Percentiles rank a stretch among this genome's conserved stretches.
Evolutionary conservation across 1,284 basidiomycete species (phyloP).

Genomic region (Apiotrichum sp.): DNA sequence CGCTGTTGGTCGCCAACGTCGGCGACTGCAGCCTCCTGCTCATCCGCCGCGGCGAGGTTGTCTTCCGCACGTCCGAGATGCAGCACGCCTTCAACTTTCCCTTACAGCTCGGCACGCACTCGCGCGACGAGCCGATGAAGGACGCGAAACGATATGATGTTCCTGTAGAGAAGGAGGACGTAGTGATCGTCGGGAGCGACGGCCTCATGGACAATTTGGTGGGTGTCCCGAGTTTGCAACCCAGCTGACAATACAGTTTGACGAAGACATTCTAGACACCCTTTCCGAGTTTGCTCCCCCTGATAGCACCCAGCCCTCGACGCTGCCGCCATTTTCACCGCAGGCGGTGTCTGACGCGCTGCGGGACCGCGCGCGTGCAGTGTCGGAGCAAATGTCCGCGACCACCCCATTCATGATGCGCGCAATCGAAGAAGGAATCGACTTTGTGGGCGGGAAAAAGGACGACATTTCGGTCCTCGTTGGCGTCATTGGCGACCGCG

Average conservation of each 20-base stretch:
- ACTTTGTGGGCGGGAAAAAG: slow-evolving; percentile 48
- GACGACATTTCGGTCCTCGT: slow-evolving; percentile 46
- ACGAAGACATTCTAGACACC: slow-evolving; percentile 87
- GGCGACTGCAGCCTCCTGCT: slow-evolving; percentile 88
- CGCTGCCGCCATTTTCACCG: slow-evolving; percentile 47
- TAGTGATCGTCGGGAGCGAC: slow-evolving; percentile 82
- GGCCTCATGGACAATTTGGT: slow-evolving; percentile 84
- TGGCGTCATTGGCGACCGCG: slow-evolving; percentile 41
- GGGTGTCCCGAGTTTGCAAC: slow-evolving; percentile 10
- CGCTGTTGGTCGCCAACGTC: slow-evolving; percentile 81
- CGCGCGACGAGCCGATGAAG: slow-evolving; percentile 60
- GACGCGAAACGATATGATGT: slow-evolving; percentile 69
- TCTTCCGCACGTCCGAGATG: slow-evolving; percentile 88
- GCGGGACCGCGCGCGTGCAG: slow-evolving; percentile 50
- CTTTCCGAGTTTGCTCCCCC: slow-evolving; percentile 61
- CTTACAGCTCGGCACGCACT: slow-evolving; percentile 67
- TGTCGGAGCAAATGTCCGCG: slow-evolving; percentile 51
- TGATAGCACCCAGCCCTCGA: slow-evolving; percentile 9
- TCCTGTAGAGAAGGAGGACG: slow-evolving; percentile 75
- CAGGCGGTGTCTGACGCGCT: slow-evolving; percentile 53
- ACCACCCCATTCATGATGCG: slow-evolving; percentile 53
- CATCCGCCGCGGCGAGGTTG: slow-evolving; percentile 67
- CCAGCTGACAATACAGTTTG: slow-evolving; percentile 55
- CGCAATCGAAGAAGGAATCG: slow-evolving; percentile 54
- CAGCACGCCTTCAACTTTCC: slow-evolving; percentile 95